phyloP scores from a whole-genome alignment of 768 basidiomycete genomes.

The Tylopilus felleus region DNA sequence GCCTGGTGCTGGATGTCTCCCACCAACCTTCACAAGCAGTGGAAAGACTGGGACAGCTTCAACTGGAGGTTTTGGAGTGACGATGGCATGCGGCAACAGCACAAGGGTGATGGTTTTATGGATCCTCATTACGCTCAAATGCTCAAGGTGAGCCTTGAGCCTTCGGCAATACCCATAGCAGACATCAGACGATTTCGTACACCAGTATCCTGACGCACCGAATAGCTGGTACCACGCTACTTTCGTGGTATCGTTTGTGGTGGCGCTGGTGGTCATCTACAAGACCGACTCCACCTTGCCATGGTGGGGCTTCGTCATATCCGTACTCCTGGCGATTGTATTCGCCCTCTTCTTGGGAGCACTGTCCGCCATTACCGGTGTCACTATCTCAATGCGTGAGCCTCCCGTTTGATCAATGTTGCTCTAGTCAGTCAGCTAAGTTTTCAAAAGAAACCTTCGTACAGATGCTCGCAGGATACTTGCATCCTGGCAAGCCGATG shows the following conservation, averaged over 20 bases:
- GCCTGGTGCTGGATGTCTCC: slow-evolving; percentile 48
- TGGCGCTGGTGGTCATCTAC: slow-evolving; percentile 55
- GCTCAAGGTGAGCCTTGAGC: slow-evolving; percentile 29
- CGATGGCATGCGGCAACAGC: slow-evolving; percentile 19
- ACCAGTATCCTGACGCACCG: slow-evolving; percentile 34
- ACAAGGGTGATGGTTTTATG: slow-evolving; percentile 37
- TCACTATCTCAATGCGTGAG: slow-evolving; percentile 18
- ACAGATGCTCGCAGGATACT: slow-evolving; percentile 37
- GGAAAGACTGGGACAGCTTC: slow-evolving; percentile 28
- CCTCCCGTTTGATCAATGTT: not conserved
- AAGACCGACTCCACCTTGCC: slow-evolving; percentile 51
- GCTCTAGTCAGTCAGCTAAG: not conserved
- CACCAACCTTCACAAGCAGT: slow-evolving; percentile 22
- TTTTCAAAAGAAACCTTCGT: slow-evolving; percentile 24
- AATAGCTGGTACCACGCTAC: slow-evolving; percentile 33
- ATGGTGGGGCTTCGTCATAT: slow-evolving; percentile 57
- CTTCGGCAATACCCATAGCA: slow-evolving; percentile 15
- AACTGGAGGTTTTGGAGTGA: slow-evolving; percentile 38
- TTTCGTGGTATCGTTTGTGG: slow-evolving; percentile 35
- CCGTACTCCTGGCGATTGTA: slow-evolving; percentile 47
- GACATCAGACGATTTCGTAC: not conserved
- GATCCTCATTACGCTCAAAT: slow-evolving; percentile 60
- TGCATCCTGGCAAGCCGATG: slow-evolving; percentile 37
- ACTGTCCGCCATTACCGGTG: slow-evolving; percentile 49
- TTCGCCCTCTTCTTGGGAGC: slow-evolving; percentile 54